These are phyloP conservation scores for Coelastrella sp. DNA, from an alignment of 139 green algal genomes.

Conservation along the genomic window DNA sequence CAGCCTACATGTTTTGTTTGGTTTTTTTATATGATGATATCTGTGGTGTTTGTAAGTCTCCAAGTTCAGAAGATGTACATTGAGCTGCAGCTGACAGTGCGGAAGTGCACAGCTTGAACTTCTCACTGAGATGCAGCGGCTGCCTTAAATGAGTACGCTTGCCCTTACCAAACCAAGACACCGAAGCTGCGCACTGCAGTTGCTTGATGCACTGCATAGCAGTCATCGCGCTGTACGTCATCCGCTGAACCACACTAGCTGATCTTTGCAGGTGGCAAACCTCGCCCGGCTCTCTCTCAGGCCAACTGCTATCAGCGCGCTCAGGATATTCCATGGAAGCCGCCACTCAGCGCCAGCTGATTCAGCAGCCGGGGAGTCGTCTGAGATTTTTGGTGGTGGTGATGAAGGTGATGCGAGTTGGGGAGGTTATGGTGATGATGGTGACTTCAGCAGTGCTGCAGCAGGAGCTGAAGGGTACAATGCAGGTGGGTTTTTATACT, in stretches of 20 bases:
- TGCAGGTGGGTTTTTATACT: not conserved
- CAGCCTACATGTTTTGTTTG: not conserved
- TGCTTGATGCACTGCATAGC: too few relatives aligned
- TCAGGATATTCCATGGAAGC: not conserved
- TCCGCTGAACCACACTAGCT: not conserved
- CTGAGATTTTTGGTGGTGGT: not conserved
- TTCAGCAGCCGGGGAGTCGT: not conserved
- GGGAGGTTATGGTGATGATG: conserved; percentile 7
- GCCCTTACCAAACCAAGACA: too few relatives aligned
- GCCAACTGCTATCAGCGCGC: conserved; percentile 25
- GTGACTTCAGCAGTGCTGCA: not conserved
- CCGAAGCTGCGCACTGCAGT: too few relatives aligned
- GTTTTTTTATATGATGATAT: too few relatives aligned
- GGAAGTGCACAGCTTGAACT: too few relatives aligned
- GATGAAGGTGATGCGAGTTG: not conserved
- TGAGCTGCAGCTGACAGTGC: too few relatives aligned
- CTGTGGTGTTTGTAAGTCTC: too few relatives aligned
- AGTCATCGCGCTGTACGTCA: not conserved
- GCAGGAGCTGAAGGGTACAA: conserved; percentile 40
- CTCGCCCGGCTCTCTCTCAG: conserved; percentile 65
- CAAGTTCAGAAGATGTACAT: too few relatives aligned
- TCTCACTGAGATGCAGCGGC: too few relatives aligned
- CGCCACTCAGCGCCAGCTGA: conserved; percentile 21
- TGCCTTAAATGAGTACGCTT: too few relatives aligned
- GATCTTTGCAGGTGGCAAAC: conserved; percentile 38